phyloP scores from a whole-genome alignment of 225 moss, liverwort and hornwort genomes.

The Anthoceros angustus region DNA sequence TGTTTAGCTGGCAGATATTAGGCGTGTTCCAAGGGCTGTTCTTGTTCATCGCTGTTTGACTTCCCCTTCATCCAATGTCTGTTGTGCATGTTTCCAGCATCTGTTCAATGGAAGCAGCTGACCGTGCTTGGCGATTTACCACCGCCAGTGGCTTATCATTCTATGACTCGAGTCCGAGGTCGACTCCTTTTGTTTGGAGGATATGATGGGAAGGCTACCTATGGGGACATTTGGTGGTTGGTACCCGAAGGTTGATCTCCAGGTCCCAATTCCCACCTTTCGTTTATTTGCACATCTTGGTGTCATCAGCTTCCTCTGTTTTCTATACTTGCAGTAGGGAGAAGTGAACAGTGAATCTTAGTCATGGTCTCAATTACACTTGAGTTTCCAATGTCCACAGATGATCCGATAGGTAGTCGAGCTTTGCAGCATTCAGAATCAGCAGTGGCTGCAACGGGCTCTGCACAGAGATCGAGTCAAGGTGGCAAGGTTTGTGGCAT shows the following conservation, averaged over 20 bases:
- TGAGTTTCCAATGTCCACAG: too few relatives aligned
- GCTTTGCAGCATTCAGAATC: too few relatives aligned
- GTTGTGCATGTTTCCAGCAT: slow-evolving; percentile 33
- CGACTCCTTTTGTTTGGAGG: slow-evolving; percentile 89
- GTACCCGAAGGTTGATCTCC: slow-evolving; percentile 51
- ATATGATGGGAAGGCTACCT: slow-evolving; percentile 90
- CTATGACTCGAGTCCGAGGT: slow-evolving; percentile 64
- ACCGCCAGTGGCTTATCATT: slow-evolving; percentile 83
- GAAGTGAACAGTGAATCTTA: too few relatives aligned
- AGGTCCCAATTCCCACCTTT: too few relatives aligned
- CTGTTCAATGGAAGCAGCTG: slow-evolving; percentile 82
- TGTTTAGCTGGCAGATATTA: not conserved
- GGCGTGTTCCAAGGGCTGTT: not conserved
- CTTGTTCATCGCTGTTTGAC: not conserved
- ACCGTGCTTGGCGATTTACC: slow-evolving; percentile 71
- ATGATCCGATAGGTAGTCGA: too few relatives aligned
- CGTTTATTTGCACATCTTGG: too few relatives aligned
- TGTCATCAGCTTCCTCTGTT: too few relatives aligned
- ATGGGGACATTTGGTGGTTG: slow-evolving; percentile 96
- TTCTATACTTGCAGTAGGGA: too few relatives aligned
- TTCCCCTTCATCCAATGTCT: not conserved
- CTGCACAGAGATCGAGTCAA: too few relatives aligned
- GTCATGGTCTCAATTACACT: too few relatives aligned
- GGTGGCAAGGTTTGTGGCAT: too few relatives aligned
- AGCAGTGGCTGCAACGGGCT: too few relatives aligned